Base-by-base conservation (phyloP, 2,329 filamentous ascomycete species). In the Lojkania enalia region DNA sequence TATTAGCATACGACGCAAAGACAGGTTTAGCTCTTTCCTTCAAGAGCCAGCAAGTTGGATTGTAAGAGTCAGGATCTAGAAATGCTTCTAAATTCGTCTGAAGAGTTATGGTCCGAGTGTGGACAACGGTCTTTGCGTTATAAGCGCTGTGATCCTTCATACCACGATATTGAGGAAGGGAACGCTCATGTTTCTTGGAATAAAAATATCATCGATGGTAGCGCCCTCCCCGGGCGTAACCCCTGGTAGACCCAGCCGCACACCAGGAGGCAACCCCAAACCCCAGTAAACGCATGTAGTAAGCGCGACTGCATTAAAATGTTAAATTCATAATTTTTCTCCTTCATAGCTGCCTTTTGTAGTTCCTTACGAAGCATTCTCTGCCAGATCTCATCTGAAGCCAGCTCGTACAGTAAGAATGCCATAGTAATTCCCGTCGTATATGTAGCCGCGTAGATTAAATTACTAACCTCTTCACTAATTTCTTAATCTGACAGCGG, bases 231-330 rank as follows among this genome's bases (percentile, higher is more conserved):
- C 53, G 1, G 55, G 49, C 11, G 52, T 40, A 20, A 64, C 57
- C 1, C 67, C 57, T 20, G 60, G 54, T 23, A 69, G 52, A 4
- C 66, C 65, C 16, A 55, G 54, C 2, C 69, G 58, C 2, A 74
- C 63, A 1, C 71, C 70, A 2, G 71, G 71, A 49, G 70, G 69
- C 19, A 72, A 60, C 3, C 73, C 54, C 11, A 75, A 54, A 1
- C 57, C 63, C 55, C 75, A 73, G 27, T 71, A 61, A 4, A 74
- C 50, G 71, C 71, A 20, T 67, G 55, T 12, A 46, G n/a, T n/a
- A 42, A 13, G 6, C n/a, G 25, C 14, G 33, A 9, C 14, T 33
- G 7, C 30, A 12, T 9, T 12, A 33, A 7, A 6, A 16, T 16
- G 14, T 9, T 16, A 16, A 12, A 33, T 6, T 33, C 30, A n/a